Conservation (phyloP, 441 rosid species). For the Adansonia madagascariensis region DNA sequence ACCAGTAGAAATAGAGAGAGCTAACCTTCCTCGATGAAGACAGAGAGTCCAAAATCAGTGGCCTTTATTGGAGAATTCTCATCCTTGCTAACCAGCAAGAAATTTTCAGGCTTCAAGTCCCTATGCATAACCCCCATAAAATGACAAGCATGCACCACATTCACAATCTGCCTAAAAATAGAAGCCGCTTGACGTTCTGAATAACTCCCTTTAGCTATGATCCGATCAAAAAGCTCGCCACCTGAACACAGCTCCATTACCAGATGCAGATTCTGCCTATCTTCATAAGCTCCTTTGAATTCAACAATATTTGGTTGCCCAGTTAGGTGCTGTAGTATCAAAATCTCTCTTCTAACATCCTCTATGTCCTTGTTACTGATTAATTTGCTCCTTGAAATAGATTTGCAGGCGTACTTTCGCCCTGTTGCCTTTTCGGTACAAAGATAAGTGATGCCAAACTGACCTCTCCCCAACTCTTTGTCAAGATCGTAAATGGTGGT, state of each 20-base stretch:
- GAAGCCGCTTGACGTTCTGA: conserved; percentile 63
- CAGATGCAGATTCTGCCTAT: conserved; percentile 46
- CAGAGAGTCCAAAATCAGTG: conserved; percentile 64
- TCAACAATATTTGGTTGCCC: conserved; percentile 74
- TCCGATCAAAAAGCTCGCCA: conserved; percentile 73
- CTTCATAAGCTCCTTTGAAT: conserved; percentile 69
- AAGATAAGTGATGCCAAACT: conserved; percentile 54
- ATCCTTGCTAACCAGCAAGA: conserved; percentile 51
- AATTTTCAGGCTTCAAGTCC: conserved; percentile 74
- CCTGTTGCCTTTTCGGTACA: conserved; percentile 60
- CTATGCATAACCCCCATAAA: conserved; percentile 76
- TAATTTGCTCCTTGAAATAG: conserved; percentile 57
- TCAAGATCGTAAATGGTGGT: conserved; percentile 47
- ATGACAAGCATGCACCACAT: conserved; percentile 66
- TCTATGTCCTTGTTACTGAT: conserved; percentile 41
- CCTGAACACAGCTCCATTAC: conserved; percentile 75
- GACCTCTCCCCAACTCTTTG: conserved; percentile 64
- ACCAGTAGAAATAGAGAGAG: neutral
- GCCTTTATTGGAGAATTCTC: conserved; percentile 55
- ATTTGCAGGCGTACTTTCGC: conserved; percentile 58
- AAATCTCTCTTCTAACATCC: conserved; percentile 58
- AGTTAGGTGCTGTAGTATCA: conserved; percentile 58
- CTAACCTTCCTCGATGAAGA: conserved; percentile 67
- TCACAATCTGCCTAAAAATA: conserved; percentile 60
- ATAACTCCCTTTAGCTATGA: conserved; percentile 53